These are phyloP conservation scores for Bonia amplexicaulis DNA, from an alignment of 176 grass and related monocot species.

Conservation along the genomic window DNA sequence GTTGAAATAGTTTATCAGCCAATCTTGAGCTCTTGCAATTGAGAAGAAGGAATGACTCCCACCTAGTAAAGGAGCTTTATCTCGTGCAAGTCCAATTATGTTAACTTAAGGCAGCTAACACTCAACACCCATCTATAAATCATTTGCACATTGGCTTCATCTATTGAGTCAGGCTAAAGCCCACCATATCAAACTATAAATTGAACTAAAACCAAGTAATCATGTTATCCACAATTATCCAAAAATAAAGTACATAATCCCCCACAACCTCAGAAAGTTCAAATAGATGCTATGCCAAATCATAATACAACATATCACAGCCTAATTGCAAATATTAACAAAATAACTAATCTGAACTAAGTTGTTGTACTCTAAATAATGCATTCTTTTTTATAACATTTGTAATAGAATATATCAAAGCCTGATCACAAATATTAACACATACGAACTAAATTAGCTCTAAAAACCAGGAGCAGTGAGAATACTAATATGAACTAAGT, in stretches of 20 bases:
- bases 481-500: too few species aligned
- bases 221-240: neutral
- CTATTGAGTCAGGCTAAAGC: too few species aligned
- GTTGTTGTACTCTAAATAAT: neutral
- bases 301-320: neutral
- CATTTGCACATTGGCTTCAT: neutral
- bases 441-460: too few species aligned
- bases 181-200: neutral
- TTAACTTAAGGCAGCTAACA: neutral
- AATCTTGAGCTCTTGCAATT: neutral
- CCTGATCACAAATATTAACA: too few species aligned
- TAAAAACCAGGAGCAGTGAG: too few species aligned
- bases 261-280: neutral
- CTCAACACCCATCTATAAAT: neutral
- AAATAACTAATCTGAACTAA: neutral
- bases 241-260: neutral
- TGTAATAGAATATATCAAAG: too few species aligned
- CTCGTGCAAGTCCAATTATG: neutral
- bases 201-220: slow-evolving; percentile 5
- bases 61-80: neutral
- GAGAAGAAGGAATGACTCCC: neutral
- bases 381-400: too few species aligned
- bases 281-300: neutral
- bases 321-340: neutral
- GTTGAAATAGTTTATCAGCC: neutral